Base-by-base conservation (phyloP, 2,329 filamentous ascomycete species). In the Sporothrix globosa region DNA sequence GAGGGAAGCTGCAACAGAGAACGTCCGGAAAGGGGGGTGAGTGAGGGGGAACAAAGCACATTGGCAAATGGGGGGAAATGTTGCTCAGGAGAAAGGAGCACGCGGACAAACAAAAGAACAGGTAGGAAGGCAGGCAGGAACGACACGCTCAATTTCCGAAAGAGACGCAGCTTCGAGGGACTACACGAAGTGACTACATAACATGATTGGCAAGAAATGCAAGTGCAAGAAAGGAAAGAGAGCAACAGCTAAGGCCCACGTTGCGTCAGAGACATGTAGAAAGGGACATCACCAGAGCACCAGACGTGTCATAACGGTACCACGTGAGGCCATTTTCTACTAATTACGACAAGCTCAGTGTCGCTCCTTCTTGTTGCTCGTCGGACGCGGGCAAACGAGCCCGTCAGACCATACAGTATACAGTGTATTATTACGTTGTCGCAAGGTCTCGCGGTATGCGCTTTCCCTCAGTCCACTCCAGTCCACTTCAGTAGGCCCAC, bases 1-100 rank as follows among this genome's bases (percentile, higher is more conserved):
- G 46, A 60, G 54, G 46, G 58, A 65, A 68, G 56, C 63, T 60
- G 63, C 48, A 39, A 67, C 21, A 39, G 54, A 19, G 30, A 34
- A 34, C 6, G 53, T 56, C 39, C 13, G 56, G 58, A 46, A 34
- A 27, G 44, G 41, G 44, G 41, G 50, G 52, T n/a, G 41, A 65
- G 61, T 66, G 70, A 68, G 70, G 70, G 70, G 70, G 70, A 60
- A 61, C 70, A 66, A 67, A 66, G 70, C 70, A 27, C 27, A 44
- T 65, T 63, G 65, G 67, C 44, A 66, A 65, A 65, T 65, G 27
- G 65, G 66, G 67, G 21, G 34, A 52, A 54, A 50, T 39, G 61
- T 52, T 58, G 44, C 19, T 67, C 46, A 27, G 41, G 34, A 34
- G 69, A 61, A 67, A 27, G 41, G n/a, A 34, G 24, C 52, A 67